Base-by-base conservation (phyloP, 805 yeast genomes). In the Yarrowia phangngaensis region DNA sequence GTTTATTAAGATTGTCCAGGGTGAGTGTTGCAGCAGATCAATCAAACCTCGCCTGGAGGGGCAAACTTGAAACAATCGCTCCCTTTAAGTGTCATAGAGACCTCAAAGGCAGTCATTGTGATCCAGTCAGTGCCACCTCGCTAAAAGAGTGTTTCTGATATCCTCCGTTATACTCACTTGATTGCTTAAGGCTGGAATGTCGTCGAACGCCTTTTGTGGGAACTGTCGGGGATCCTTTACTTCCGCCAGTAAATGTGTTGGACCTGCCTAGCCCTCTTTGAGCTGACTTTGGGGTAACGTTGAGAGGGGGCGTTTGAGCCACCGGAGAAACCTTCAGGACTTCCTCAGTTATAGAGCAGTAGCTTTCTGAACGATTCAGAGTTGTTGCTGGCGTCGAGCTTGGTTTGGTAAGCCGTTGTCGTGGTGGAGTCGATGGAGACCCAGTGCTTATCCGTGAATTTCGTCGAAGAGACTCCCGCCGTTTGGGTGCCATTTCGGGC, bases 131-230 rank as follows among this genome's bases (percentile, higher is more conserved):
- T n/a, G n/a, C n/a, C n/a, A n/a, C n/a, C n/a, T n/a, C n/a, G n/a
- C n/a, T n/a, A n/a, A n/a, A n/a, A n/a, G n/a, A n/a, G n/a, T n/a
- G n/a, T n/a, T n/a, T n/a, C n/a, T n/a, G n/a, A n/a, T n/a, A n/a
- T n/a, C n/a, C n/a, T n/a, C n/a, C n/a, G n/a, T n/a, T n/a, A 38
- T 38, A 38, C 45, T 38, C 45, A 38, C 45, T 32, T 19, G 27
- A 38, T 23, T 38, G 32, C 13, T 38, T 38, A 7, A 38, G 32
- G 27, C 45, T 38, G 12, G 45, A 38, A 27, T 38, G 45, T 17
- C 45, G 45, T 19, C 31, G 23, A 8, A 38, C 7, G 9, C 45
- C 43, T 32, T 12, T 3, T 22, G 32, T n/a, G 45, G 45, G 29
- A 38, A 22, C 19, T 26, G 16, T 7, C 8, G 6, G 14, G 43